Percentiles rank a stretch among this genome's conserved stretches.
These are phyloP conservation scores for Aspergillus pseudoviridinutans DNA, from an alignment of 2,329 filamentous ascomycete species.

Conservation along the genomic window DNA sequence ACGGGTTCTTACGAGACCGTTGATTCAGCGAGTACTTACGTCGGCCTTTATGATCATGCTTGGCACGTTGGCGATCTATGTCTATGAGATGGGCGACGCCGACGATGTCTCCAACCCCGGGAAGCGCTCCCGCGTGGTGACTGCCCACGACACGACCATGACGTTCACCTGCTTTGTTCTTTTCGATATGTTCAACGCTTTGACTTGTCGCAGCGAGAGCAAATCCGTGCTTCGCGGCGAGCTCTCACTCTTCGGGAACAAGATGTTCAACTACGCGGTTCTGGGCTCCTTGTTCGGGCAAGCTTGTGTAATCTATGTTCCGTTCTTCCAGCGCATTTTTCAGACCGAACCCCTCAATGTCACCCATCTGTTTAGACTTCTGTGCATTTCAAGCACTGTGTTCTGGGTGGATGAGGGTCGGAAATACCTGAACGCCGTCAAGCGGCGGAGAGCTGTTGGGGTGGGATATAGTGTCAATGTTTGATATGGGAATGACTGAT, in stretches of 20 bases:
- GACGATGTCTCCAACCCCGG: slow-evolving; percentile 38
- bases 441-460: slow-evolving; percentile 30
- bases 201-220: slow-evolving; percentile 84
- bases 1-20: slow-evolving; percentile 78
- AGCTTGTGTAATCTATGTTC: slow-evolving; percentile 87
- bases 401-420: slow-evolving; percentile 92
- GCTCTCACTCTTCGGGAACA: slow-evolving; percentile 76
- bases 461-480: slow-evolving; percentile 42
- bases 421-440: slow-evolving; percentile 58
- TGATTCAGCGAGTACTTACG: slow-evolving; percentile 80
- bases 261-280: slow-evolving; percentile 95
- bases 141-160: slow-evolving; percentile 95
- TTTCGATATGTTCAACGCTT: slow-evolving; percentile 99
- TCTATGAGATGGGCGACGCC: slow-evolving; percentile 81
- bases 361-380: slow-evolving; percentile 67
- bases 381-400: slow-evolving; percentile 77
- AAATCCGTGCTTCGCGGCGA: slow-evolving; percentile 88
- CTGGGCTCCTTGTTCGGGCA: slow-evolving; percentile 80
- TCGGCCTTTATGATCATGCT: slow-evolving; percentile 87
- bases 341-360: slow-evolving; percentile 83
- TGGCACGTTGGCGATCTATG: slow-evolving; percentile 87
- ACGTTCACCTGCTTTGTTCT: slow-evolving; percentile 98
- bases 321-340: slow-evolving; percentile 88
- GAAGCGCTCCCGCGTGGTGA: slow-evolving; percentile 60
- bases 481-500: slow-evolving; percentile 10